Evolutionary conservation across 2,329 filamentous ascomycete species (phyloP), one percentile per base, ranked within the genome.

Genomic region (Botrytis byssoidea): DNA sequence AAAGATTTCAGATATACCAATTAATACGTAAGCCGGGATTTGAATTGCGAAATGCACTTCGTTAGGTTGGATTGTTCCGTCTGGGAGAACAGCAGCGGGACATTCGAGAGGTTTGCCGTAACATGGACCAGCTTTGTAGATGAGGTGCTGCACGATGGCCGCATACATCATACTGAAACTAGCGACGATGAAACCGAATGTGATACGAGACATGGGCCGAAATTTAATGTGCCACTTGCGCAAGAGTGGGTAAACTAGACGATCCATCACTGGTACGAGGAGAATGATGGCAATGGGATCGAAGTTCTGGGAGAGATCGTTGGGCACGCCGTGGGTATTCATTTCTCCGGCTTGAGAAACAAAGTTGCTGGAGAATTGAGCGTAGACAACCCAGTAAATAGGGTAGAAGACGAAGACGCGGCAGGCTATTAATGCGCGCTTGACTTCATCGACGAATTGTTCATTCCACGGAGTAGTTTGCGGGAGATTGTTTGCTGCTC

Each of bases 231-330:
- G 83, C 46, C 79, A 78, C 74, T 84, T 86, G 70, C 85, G 84
- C 8, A 92, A 83, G 22, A 84, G 79, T 0, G 89, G 89, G 76
- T 91, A 92, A 22, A 92, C 74, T n/a, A 86, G 61, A 3, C 87
- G 80, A 44, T 84, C 85, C 78, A 88, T 83, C 61, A 90, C 80
- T 0, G 87, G 87, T 1, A 86, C 85, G 72, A 87, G 83, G 40
- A 91, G 81, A 74, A 92, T 86, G 73, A 90, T 87, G 18, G 86
- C 84, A 55, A 92, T 82, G 0, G 89, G 86, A 77, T 91, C 88
- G 72, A 91, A 84, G 79, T 90, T 88, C 70, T 84, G 82, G 46
- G 92, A 82, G 8, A 91, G 80, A 79, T 92, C 90, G 78, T 91
- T 92, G 12, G 87, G 87, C 0, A 86, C 85, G 18, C 86, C 85